These are phyloP conservation scores for Ramaria sp. DNA, from an alignment of 768 basidiomycete species.

Conservation along the genomic window DNA sequence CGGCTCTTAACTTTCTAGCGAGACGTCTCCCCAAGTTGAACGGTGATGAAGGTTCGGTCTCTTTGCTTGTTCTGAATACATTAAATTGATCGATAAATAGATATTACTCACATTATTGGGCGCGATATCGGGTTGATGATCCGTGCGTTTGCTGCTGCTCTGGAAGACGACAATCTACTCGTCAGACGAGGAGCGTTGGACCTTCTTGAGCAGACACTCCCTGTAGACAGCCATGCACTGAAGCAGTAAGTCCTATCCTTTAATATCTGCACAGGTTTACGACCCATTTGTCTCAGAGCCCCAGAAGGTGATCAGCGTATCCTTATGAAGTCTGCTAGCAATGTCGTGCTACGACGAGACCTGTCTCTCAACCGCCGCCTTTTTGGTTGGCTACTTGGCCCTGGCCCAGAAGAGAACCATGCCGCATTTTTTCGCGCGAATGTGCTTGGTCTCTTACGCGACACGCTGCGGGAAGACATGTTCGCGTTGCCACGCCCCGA, in stretches of 20 bases:
- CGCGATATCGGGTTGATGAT: constrained; percentile 90
- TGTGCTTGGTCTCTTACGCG: constrained; percentile 58
- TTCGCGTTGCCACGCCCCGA: constrained; percentile 58
- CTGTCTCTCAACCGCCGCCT: constrained; percentile 86
- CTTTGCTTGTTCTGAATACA: not conserved
- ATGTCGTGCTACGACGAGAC: constrained; percentile 87
- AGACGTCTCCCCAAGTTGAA: constrained; percentile 62
- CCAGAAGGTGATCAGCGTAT: constrained; percentile 66
- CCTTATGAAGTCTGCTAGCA: constrained; percentile 76
- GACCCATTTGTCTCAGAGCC: constrained; percentile 17
- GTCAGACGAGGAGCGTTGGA: constrained; percentile 69
- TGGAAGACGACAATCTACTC: constrained; percentile 91
- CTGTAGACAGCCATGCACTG: constrained; percentile 61
- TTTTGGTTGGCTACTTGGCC: constrained; percentile 86
- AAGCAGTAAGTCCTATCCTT: constrained; percentile 25
- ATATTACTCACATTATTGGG: constrained; percentile 65
- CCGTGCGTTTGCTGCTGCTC: constrained; percentile 77
- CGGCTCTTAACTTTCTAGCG: constrained; percentile 79
- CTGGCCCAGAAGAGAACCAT: constrained; percentile 76
- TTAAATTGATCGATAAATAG: constrained; percentile 20
- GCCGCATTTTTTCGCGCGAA: constrained; percentile 57
- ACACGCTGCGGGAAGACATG: constrained; percentile 77
- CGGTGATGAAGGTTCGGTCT: constrained; percentile 52
- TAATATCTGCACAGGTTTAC: not conserved
- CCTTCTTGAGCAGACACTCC: constrained; percentile 66